These are phyloP conservation scores for Hyaloscypha variabilis DNA, from an alignment of 495 filamentous ascomycete genomes.

Conservation along the genomic window DNA sequence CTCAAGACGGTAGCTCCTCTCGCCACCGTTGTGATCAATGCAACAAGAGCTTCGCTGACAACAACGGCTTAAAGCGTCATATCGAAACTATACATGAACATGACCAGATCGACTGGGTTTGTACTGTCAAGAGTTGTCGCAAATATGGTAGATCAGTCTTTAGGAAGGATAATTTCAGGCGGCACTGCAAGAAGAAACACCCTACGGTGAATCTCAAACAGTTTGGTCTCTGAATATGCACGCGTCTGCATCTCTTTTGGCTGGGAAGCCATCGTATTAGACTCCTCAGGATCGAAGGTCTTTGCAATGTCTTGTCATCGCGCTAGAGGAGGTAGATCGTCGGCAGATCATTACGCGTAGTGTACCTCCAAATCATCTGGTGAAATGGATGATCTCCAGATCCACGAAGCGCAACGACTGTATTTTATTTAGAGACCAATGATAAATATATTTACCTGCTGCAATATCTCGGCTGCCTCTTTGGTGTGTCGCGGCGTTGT, in stretches of 20 bases:
- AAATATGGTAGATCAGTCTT: conserved; percentile 24
- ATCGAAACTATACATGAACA: conserved; percentile 18
- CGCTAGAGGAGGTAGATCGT: conserved; percentile 21
- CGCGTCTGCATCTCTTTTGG: conserved; percentile 24
- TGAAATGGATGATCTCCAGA: conserved; percentile 14
- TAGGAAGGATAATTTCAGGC: conserved; percentile 27
- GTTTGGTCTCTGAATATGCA: conserved; percentile 27
- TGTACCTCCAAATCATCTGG: conserved; percentile 26
- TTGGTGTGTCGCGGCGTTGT: not conserved
- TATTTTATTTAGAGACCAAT: conserved; percentile 24
- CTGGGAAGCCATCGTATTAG: conserved; percentile 22
- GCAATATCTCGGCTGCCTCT: conserved; percentile 18
- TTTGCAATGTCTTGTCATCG: conserved; percentile 26
- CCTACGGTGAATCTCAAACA: conserved; percentile 25
- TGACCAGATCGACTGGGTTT: conserved; percentile 16
- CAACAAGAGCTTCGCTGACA: conserved; percentile 23
- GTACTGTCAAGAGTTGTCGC: conserved; percentile 24
- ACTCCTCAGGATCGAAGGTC: conserved; percentile 26
- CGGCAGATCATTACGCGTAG: conserved; percentile 25
- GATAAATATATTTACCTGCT: conserved; percentile 17
- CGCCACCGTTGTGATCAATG: conserved; percentile 22
- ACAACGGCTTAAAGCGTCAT: conserved; percentile 25
- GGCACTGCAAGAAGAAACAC: conserved; percentile 27
- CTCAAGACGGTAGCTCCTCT: conserved; percentile 26
- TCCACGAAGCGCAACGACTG: conserved; percentile 22